A percentile compares a stretch with the other conserved stretches of the same genome.
These are phyloP conservation scores for Phytomonas francai DNA, from an alignment of 208 protist genomes.

Conservation along the genomic window DNA sequence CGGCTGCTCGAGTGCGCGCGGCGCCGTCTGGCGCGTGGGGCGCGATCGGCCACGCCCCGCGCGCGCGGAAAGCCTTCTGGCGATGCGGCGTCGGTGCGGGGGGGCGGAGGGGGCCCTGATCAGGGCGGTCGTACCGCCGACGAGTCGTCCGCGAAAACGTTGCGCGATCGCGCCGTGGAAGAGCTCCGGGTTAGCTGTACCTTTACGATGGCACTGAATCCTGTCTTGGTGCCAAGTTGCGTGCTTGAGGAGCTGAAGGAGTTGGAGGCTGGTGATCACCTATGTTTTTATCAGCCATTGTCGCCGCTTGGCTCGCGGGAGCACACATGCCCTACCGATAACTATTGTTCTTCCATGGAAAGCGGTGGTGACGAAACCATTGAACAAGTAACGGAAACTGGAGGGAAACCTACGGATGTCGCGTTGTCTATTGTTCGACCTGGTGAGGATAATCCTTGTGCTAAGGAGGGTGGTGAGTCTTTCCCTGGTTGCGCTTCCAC, in stretches of 20 bases:
- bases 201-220: constrained; percentile 65
- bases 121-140: background rate
- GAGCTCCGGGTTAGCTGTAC: constrained; percentile 48
- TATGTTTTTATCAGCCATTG: background rate
- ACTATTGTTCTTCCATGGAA: background rate
- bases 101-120: background rate
- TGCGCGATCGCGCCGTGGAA: constrained; percentile 26
- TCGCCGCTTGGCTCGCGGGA: background rate
- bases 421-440: background rate
- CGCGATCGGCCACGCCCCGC: too few relatives aligned
- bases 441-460: background rate
- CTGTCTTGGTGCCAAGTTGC: constrained; percentile 27
- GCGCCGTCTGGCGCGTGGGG: constrained; percentile 25
- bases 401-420: background rate
- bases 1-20: constrained; percentile 53
- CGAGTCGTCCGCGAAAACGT: background rate
- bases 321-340: background rate
- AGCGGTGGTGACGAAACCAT: background rate
- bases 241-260: constrained; percentile 45
- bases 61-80: too few relatives aligned
- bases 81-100: background rate
- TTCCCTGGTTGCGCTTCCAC: constrained; percentile 7
- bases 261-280: constrained; percentile 21
- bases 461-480: background rate
- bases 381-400: background rate